Evolutionary conservation across 495 filamentous ascomycete genomes (phyloP).

Genomic region (Daldinia decipiens): DNA sequence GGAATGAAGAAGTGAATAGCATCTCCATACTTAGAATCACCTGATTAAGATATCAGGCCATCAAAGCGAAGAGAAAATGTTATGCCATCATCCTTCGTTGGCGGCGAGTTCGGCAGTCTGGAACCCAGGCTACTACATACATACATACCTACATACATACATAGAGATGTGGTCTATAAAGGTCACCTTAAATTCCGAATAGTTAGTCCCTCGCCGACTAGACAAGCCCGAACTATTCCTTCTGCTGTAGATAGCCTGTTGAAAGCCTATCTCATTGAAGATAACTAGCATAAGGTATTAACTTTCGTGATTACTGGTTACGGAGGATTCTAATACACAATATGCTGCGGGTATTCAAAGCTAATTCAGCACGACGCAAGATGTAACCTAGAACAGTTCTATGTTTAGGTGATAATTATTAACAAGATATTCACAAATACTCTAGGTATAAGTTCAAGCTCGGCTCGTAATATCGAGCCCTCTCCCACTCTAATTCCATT

Average conservation of each 20-base stretch:
- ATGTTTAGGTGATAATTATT: constrained; percentile 32
- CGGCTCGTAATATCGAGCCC: constrained; percentile 39
- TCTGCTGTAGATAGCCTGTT: no score
- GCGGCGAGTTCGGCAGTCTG: neutral
- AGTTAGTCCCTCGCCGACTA: neutral
- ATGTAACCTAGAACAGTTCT: neutral
- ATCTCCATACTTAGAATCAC: neutral
- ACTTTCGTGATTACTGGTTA: no score
- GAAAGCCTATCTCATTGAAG: no score
- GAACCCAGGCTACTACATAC: neutral
- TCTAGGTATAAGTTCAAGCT: constrained; percentile 45
- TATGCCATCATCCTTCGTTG: neutral
- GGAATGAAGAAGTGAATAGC: neutral
- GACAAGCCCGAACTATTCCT: neutral
- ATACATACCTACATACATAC: no score
- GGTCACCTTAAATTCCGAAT: neutral
- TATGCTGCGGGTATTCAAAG: no score
- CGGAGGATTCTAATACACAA: no score
- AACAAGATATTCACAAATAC: constrained; percentile 45
- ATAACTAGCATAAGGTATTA: no score
- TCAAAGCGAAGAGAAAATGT: neutral
- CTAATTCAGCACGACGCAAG: no score
- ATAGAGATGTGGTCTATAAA: neutral
- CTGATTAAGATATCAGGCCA: neutral
- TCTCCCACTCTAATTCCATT: constrained; percentile 18